Conservation (phyloP, 2,329 filamentous ascomycete species). For the Diplodia seriata region DNA sequence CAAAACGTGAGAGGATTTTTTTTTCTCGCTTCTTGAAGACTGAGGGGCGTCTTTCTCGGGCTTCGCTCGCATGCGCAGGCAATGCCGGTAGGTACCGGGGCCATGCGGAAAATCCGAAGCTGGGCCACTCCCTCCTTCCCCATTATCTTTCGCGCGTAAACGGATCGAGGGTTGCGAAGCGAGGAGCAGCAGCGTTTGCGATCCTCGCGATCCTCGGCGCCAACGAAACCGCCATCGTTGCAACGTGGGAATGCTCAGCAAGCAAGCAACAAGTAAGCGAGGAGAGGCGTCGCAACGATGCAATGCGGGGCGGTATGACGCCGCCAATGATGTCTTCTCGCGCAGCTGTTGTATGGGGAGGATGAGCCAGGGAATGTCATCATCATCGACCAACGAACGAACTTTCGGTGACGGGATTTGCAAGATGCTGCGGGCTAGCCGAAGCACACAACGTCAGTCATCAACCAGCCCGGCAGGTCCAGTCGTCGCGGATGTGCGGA, state of each 20-base stretch:
- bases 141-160: not conserved
- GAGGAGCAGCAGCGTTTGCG: not conserved
- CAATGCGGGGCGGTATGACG: not conserved
- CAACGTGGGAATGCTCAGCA: not conserved
- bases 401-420: not conserved
- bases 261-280: not conserved
- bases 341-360: too few relatives aligned
- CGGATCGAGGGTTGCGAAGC: not conserved
- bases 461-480: too few relatives aligned
- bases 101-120: too few relatives aligned
- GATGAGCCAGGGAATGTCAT: not conserved
- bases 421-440: too few relatives aligned
- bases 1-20: not conserved
- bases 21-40: too few relatives aligned
- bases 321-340: not conserved
- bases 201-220: conserved; percentile 4
- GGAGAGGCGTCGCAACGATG: not conserved
- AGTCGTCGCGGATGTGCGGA: conserved; percentile 16
- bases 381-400: not conserved
- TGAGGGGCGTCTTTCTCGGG: not conserved
- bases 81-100: not conserved
- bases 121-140: not conserved
- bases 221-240: not conserved
- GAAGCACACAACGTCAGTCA: too few relatives aligned
- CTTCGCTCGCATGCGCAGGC: not conserved